These are phyloP conservation scores for Claviceps citrina DNA, from an alignment of 2,329 filamentous ascomycete species.

Conservation along the genomic window DNA sequence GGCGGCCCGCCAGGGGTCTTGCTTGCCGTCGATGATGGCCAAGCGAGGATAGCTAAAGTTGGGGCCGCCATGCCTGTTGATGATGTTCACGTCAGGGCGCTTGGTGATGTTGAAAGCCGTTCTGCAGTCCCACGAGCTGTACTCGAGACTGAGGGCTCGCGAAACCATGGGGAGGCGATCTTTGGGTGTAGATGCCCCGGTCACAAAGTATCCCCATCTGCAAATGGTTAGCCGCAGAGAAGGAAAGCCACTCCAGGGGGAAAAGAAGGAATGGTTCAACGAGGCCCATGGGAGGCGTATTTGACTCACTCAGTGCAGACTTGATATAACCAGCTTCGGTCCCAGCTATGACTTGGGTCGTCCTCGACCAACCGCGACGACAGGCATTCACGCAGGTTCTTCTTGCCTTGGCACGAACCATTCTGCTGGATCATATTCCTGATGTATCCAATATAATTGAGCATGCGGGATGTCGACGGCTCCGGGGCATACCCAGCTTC, in stretches of 20 bases:
- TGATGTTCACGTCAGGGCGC: conserved; percentile 44
- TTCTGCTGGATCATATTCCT: conserved; percentile 18
- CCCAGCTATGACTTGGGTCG: conserved; percentile 6
- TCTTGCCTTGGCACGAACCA: conserved; percentile 12
- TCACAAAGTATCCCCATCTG: conserved; percentile 66
- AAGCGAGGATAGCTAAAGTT: conserved; percentile 59
- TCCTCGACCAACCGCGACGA: conserved; percentile 13
- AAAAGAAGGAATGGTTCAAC: neutral
- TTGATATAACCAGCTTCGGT: conserved; percentile 36
- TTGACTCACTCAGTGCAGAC: conserved; percentile 39
- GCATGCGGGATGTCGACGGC: conserved; percentile 25
- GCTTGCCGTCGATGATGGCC: conserved; percentile 60
- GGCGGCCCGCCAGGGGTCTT: conserved; percentile 66
- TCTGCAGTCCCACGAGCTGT: conserved; percentile 45
- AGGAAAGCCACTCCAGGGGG: neutral
- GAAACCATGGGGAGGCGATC: conserved; percentile 55
- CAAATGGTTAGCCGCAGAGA: neutral
- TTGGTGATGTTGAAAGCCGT: conserved; percentile 54
- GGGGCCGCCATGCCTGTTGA: conserved; percentile 67
- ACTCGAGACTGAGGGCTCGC: conserved; percentile 50
- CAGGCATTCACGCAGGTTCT: conserved; percentile 16
- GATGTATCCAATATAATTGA: conserved; percentile 36
- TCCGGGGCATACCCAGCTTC: conserved; percentile 26
- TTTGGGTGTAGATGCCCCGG: conserved; percentile 51
- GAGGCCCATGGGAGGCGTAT: too few relatives aligned